Base-by-base conservation (phyloP, 768 basidiomycete species). In the Hortiboletus flavorubellus region DNA sequence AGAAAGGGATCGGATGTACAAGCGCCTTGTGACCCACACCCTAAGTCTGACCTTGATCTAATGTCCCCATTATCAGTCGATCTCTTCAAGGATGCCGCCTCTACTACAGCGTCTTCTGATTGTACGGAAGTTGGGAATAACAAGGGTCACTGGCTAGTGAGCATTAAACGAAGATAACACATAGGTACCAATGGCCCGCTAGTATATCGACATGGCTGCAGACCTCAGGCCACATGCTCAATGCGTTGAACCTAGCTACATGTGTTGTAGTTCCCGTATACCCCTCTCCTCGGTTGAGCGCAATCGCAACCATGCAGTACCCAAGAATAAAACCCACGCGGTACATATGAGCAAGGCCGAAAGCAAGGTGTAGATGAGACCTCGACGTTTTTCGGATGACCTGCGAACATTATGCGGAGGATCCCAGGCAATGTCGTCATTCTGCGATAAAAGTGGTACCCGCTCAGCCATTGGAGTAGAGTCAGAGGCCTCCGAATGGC, bases 281-380 rank as follows among this genome's bases (percentile, higher is more conserved):
- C 54, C 59, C 43, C 73, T 69, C 37, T 75, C 70, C 49, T 72
- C 69, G 59, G 69, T 76, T 44, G 74, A 76, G 34, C 83, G 76
- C 54, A 87, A 68, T 59, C 78, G 80, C 50, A 77, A 64, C 77
- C 77, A 84, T 0, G 85, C 86, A 16, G 83, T 86, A 10, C 63
- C 74, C 62, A 89, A 71, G 68, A 89, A 89, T 56, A 88, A 66
- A 35, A 78, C 62, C 88, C 87, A 90, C 6, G 84, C 80, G 45
- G 64, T 68, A 15, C 78, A 60, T 10, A 87, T 76, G 34, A 84
- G 62, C 2, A 59, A 46, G 16, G 58, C 73, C 42, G 76, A 78
- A 26, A 80, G 56, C 33, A 70, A 59, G 29, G 78, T 75, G 55
- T 83, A 86, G 1, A 81, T 18, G 54, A 73, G 61, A 2, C 88